These are phyloP conservation scores for Monilinia fructigena DNA, from an alignment of 2,329 filamentous ascomycete species.

Conservation along the genomic window DNA sequence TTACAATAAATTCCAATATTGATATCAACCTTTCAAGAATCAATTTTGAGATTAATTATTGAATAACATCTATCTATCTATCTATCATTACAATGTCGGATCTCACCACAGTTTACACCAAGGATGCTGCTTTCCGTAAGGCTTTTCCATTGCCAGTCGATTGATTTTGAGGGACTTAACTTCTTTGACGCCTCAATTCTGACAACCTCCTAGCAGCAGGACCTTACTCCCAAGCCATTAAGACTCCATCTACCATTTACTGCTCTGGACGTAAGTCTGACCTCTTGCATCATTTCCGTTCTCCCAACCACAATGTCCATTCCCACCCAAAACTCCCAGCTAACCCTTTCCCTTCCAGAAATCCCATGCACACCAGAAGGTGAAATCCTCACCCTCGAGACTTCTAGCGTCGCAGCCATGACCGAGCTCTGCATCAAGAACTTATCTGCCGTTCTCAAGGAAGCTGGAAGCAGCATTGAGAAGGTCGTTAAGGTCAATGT, in stretches of 20 bases:
- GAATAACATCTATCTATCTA: constrained; percentile 5
- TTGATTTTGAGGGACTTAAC: not conserved
- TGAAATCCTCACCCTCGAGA: constrained; percentile 44
- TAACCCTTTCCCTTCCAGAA: constrained; percentile 55
- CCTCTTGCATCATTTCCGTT: not conserved
- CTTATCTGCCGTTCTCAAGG: constrained; percentile 79
- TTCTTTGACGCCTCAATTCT: not conserved
- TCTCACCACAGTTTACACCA: constrained; percentile 38
- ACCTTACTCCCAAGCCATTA: constrained; percentile 45
- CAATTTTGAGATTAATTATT: not conserved
- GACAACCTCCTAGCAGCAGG: constrained; percentile 21
- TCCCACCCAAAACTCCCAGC: constrained; percentile 43
- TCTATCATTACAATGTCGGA: constrained; percentile 37
- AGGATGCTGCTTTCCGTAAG: constrained; percentile 41
- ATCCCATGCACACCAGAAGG: constrained; percentile 39
- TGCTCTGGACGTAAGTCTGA: constrained; percentile 51
- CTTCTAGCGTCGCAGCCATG: constrained; percentile 63
- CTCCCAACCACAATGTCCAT: too few species aligned
- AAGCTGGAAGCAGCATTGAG: constrained; percentile 73
- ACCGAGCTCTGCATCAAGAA: constrained; percentile 71
- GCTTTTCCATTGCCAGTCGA: constrained; percentile 3
- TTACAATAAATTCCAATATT: not conserved
- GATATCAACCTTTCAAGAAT: not conserved
- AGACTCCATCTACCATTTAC: constrained; percentile 64
- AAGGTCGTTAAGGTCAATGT: constrained; percentile 92